Conservation (phyloP, 768 basidiomycete genomes). For the Suillus paluster region DNA sequence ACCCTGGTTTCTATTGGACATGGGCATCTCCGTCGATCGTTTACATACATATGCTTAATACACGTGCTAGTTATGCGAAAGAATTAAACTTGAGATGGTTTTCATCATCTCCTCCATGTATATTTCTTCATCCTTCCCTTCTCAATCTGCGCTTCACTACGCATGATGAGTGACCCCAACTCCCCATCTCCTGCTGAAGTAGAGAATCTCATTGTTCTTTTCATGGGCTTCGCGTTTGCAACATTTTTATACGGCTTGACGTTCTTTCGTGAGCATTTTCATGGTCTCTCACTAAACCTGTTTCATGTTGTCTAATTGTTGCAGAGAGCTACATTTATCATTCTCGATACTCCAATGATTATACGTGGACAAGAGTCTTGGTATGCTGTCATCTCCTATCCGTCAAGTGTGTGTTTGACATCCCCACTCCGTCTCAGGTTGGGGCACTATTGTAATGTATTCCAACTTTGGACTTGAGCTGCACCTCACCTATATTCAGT, state of each 20-base stretch:
- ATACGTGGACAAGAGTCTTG: constrained; percentile 21
- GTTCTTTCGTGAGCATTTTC: constrained; percentile 33
- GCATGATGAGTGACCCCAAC: constrained; percentile 18
- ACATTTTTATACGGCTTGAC: constrained; percentile 37
- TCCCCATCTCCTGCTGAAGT: constrained; percentile 23
- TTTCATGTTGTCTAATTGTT: neutral
- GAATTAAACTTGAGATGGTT: constrained; percentile 3
- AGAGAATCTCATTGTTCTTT: constrained; percentile 30
- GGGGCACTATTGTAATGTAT: constrained; percentile 19
- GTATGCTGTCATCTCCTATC: constrained; percentile 16
- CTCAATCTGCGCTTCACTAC: neutral
- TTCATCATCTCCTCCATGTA: constrained; percentile 8
- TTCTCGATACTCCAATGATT: constrained; percentile 29
- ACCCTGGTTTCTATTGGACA: neutral
- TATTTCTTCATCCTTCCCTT: neutral
- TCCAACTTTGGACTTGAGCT: neutral
- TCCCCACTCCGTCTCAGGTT: constrained; percentile 19
- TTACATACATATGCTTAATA: constrained; percentile 2
- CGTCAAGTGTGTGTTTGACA: neutral
- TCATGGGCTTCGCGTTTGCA: constrained; percentile 31
- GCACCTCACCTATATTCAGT: constrained; percentile 10
- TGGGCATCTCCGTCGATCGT: neutral
- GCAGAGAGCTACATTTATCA: constrained; percentile 36
- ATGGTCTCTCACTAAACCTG: neutral
- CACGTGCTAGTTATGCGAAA: constrained; percentile 7